phyloP scores from a whole-genome alignment of 1,284 basidiomycete species.

The Coniferiporia sulphurascens region DNA sequence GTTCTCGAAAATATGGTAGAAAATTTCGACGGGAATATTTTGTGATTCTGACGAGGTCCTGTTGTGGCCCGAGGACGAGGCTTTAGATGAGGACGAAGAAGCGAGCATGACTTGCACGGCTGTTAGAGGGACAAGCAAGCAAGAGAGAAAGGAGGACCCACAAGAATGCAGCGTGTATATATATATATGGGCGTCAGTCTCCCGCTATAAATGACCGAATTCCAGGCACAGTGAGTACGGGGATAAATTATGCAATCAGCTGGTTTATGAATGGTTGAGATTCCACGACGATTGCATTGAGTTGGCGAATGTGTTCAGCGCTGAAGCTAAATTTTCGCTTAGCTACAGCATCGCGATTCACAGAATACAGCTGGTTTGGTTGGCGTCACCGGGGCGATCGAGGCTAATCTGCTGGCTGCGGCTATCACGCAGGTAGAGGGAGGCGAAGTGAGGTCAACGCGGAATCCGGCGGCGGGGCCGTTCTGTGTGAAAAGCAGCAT shows the following conservation, averaged over 20 bases:
- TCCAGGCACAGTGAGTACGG: conserved; percentile 7
- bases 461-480: not conserved
- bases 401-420: not conserved
- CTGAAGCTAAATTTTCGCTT: not conserved
- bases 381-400: not conserved
- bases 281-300: not conserved
- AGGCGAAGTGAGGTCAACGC: not conserved
- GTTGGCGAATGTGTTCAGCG: not conserved
- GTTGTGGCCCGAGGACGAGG: not conserved
- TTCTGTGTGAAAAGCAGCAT: not conserved
- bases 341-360: not conserved
- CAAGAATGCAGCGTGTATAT: not conserved
- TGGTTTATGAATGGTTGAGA: conserved; percentile 1
- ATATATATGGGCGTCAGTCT: no score
- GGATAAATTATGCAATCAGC: conserved; percentile 6
- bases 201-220: not conserved
- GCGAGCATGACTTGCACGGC: not conserved
- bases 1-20: conserved; percentile 17
- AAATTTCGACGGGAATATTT: conserved; percentile 14
- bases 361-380: not conserved
- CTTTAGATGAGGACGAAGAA: not conserved
- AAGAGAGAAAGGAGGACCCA: not conserved
- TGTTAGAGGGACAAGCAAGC: not conserved
- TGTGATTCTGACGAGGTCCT: not conserved
- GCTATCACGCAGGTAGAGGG: not conserved